Conservation (phyloP, 2,329 filamentous ascomycete genomes). For the Colletotrichum cuscutae region DNA sequence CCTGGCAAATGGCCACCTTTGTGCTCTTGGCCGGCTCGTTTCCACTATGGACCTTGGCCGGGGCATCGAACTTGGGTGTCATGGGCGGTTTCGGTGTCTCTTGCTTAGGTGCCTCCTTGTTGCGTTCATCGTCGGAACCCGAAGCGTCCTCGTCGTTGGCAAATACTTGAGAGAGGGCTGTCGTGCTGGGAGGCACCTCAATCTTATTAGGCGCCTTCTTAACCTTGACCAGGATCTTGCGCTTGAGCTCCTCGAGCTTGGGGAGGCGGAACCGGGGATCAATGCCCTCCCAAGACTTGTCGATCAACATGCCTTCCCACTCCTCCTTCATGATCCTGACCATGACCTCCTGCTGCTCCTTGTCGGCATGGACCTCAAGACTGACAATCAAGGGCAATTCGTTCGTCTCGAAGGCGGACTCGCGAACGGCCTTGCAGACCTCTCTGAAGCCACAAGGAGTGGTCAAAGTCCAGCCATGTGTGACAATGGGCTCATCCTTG, state of each 20-base stretch:
- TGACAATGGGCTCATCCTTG: conserved; percentile 78
- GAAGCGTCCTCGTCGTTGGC: conserved; percentile 51
- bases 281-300: conserved; percentile 61
- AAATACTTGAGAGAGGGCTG: conserved; percentile 44
- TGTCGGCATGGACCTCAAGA: conserved; percentile 87
- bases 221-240: conserved; percentile 87
- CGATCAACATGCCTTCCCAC: conserved; percentile 81
- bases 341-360: conserved; percentile 89
- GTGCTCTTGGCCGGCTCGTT: conserved; percentile 57
- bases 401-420: conserved; percentile 80
- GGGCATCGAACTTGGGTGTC: not conserved
- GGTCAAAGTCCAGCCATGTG: conserved; percentile 86
- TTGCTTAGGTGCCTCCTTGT: conserved; percentile 24
- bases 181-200: conserved; percentile 44
- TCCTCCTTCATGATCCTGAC: conserved; percentile 92
- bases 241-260: conserved; percentile 75
- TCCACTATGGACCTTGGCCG: conserved; percentile 20
- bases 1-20: conserved; percentile 73
- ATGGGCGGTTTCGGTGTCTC: not conserved
- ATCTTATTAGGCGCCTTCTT: conserved; percentile 64
- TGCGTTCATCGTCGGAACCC: conserved; percentile 56
- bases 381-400: conserved; percentile 90
- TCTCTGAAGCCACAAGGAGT: conserved; percentile 87
- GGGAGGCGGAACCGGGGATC: conserved; percentile 69
- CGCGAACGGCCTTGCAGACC: conserved; percentile 82